These are phyloP conservation scores for Aspergillus calidoustus DNA, from an alignment of 2,329 filamentous ascomycete genomes.

Conservation along the genomic window DNA sequence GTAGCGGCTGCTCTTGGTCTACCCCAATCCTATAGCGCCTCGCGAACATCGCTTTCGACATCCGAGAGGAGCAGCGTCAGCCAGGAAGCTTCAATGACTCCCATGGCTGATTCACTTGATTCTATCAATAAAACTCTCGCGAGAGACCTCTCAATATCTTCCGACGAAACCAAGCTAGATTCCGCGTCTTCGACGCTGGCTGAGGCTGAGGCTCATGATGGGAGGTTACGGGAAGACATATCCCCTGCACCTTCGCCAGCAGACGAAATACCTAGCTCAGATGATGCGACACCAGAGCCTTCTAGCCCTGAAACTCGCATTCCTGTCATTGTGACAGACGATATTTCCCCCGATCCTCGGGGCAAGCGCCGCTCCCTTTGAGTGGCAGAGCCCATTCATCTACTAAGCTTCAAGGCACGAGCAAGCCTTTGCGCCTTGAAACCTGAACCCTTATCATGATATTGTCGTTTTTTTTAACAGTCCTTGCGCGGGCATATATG, in stretches of 20 bases:
- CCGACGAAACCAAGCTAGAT: constrained; percentile 31
- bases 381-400: neutral
- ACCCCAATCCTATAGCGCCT: constrained; percentile 37
- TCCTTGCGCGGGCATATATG: neutral
- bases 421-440: neutral
- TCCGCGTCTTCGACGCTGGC: neutral
- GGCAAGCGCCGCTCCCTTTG: constrained; percentile 6
- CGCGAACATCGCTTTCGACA: constrained; percentile 40
- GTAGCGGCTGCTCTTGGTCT: constrained; percentile 56
- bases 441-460: neutral
- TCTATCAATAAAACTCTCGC: constrained; percentile 31
- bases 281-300: constrained; percentile 1
- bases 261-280: constrained; percentile 3
- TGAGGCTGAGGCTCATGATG: neutral
- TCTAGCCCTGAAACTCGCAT: constrained; percentile 16
- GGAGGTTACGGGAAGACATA: neutral
- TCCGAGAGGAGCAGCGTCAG: constrained; percentile 41
- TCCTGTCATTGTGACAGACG: constrained; percentile 28
- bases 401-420: neutral
- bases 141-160: constrained; percentile 28
- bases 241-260: neutral
- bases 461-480: neutral
- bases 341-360: constrained; percentile 7
- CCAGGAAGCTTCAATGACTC: constrained; percentile 32
- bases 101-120: constrained; percentile 30